A percentile compares a stretch with the other conserved stretches of the same genome.
Evolutionary conservation across 164 flowering plant species (phyloP).

Genomic region (Buxus sempervirens): DNA sequence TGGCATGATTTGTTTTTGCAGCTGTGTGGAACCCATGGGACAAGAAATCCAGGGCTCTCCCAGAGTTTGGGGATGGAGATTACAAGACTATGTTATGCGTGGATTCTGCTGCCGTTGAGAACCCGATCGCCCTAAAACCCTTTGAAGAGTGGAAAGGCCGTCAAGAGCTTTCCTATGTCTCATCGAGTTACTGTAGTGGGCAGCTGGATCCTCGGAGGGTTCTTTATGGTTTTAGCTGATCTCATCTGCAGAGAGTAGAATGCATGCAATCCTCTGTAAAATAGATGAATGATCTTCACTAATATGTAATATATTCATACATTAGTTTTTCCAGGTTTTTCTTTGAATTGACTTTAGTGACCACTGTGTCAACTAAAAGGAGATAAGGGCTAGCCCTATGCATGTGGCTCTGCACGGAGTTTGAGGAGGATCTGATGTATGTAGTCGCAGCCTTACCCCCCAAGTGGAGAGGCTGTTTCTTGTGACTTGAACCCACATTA

Average conservation of each 20-base stretch:
- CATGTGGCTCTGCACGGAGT: no score
- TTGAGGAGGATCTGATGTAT: no score
- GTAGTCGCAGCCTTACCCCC: no score
- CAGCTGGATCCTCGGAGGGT: slow-evolving; percentile 73
- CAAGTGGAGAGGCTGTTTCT: no score
- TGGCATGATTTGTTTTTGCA: slow-evolving; percentile 25
- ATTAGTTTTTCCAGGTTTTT: background rate
- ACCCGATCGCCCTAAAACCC: slow-evolving; percentile 58
- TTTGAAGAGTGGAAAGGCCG: slow-evolving; percentile 72
- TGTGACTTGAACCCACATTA: no score
- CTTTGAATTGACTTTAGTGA: background rate
- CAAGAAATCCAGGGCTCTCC: slow-evolving; percentile 66
- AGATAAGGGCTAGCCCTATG: no score
- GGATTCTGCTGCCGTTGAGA: slow-evolving; percentile 62
- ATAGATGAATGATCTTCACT: slow-evolving; percentile 8
- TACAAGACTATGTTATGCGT: slow-evolving; percentile 68
- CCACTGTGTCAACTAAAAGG: no score
- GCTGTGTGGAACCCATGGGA: slow-evolving; percentile 97
- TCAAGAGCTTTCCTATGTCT: slow-evolving; percentile 69
- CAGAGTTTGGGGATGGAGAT: slow-evolving; percentile 75
- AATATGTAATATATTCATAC: slow-evolving; percentile 4
- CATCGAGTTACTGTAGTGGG: slow-evolving; percentile 93
- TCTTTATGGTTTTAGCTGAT: slow-evolving; percentile 46
- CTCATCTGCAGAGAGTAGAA: background rate
- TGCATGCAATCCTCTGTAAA: slow-evolving; percentile 13